phyloP scores from a whole-genome alignment of 2,329 filamentous ascomycete genomes.

The Neofusicoccum ribis region DNA sequence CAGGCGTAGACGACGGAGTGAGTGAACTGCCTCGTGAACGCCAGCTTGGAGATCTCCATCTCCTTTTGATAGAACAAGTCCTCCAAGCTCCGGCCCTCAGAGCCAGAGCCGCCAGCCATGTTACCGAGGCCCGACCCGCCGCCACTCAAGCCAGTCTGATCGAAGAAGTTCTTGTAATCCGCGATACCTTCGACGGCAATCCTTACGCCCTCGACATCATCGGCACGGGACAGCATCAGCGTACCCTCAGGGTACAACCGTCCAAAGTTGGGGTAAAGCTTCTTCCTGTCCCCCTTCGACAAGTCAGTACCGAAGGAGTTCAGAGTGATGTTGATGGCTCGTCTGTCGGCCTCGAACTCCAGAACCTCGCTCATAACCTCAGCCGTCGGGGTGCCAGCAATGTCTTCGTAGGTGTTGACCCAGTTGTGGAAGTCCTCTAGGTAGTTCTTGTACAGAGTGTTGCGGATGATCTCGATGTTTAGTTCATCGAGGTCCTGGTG shows the following conservation, averaged over 20 bases:
- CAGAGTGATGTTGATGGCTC: constrained; percentile 98
- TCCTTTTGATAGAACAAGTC: constrained; percentile 99
- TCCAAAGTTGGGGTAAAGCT: constrained; percentile 92
- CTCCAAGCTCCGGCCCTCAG: constrained; percentile 86
- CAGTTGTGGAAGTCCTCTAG: constrained; percentile 96
- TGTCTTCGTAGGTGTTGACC: constrained; percentile 84
- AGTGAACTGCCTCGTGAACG: constrained; percentile 95
- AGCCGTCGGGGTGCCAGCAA: constrained; percentile 82
- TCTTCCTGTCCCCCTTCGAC: constrained; percentile 88
- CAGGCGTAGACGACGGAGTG: constrained; percentile 94
- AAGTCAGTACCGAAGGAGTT: constrained; percentile 98
- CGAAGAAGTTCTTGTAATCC: constrained; percentile 96
- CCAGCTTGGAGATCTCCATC: constrained; percentile 95
- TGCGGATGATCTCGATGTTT: constrained; percentile 98
- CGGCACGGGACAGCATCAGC: constrained; percentile 89
- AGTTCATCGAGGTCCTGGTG: constrained; percentile 97
- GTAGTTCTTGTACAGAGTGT: constrained; percentile 99
- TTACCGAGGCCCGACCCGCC: constrained; percentile 76
- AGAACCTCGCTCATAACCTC: constrained; percentile 96
- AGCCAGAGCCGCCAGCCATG: constrained; percentile 76
- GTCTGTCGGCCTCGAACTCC: constrained; percentile 93
- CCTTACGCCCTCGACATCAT: constrained; percentile 90
- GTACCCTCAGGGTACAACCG: constrained; percentile 91
- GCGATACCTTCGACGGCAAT: constrained; percentile 89
- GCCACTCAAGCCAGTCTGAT: constrained; percentile 77